Percentiles rank a stretch among this genome's conserved stretches.
Conservation (phyloP, 257 asterid genomes). For the Rehmannia glutinosa region DNA sequence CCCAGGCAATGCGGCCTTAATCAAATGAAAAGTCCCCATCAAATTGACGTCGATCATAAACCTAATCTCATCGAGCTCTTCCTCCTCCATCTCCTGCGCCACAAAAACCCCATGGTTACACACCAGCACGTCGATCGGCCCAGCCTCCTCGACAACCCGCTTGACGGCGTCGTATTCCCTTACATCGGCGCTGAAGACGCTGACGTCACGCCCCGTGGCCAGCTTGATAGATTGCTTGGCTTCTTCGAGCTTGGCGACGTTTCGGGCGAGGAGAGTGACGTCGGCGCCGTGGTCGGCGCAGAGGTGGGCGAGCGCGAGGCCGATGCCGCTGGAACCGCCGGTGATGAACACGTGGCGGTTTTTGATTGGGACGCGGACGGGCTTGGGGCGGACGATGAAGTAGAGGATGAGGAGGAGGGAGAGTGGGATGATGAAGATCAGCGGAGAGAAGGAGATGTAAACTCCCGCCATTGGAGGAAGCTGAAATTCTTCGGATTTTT, state of each 20-base stretch:
- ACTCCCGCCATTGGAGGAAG: slow-evolving; percentile 35
- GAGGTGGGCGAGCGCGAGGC: slow-evolving; percentile 63
- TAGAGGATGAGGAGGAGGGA: slow-evolving; percentile 41
- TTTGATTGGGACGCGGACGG: slow-evolving; percentile 43
- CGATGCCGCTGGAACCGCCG: slow-evolving; percentile 87
- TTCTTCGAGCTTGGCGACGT: slow-evolving; percentile 40
- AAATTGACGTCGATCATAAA: slow-evolving; percentile 71
- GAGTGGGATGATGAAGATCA: slow-evolving; percentile 39
- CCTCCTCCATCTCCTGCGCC: slow-evolving; percentile 52
- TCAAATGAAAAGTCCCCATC: slow-evolving; percentile 61
- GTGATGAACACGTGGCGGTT: slow-evolving; percentile 71
- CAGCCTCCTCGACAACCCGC: slow-evolving; percentile 48
- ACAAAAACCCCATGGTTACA: slow-evolving; percentile 69
- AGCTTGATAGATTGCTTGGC: slow-evolving; percentile 55
- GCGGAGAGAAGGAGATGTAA: slow-evolving; percentile 24
- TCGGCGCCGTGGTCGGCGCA: slow-evolving; percentile 54
- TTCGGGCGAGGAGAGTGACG: slow-evolving; percentile 65
- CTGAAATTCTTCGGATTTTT: background rate
- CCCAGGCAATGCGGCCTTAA: slow-evolving; percentile 68
- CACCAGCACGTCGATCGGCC: slow-evolving; percentile 60
- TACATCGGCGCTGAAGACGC: slow-evolving; percentile 57
- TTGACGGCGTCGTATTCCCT: slow-evolving; percentile 46
- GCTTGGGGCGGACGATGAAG: slow-evolving; percentile 54
- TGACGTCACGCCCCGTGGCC: slow-evolving; percentile 62
- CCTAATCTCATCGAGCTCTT: slow-evolving; percentile 50